Evolutionary conservation across 225 moss, liverwort and hornwort species (phyloP).

Genomic region (Polytrichum commune): DNA sequence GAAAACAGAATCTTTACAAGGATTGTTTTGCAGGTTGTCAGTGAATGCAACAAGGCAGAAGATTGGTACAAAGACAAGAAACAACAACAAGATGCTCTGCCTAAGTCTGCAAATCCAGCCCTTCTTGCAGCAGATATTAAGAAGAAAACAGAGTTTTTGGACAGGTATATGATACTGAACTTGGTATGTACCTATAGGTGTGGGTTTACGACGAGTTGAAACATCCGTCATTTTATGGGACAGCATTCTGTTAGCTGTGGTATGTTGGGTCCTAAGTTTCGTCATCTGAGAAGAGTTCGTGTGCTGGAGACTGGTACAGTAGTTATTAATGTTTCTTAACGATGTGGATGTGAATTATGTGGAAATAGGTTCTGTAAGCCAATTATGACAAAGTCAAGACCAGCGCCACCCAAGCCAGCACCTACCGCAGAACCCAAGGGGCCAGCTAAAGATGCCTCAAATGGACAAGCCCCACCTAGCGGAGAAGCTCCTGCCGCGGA

Average conservation of each 20-base stretch:
- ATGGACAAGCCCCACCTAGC: conserved; percentile 30
- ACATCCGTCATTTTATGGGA: too few species aligned
- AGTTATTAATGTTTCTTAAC: too few species aligned
- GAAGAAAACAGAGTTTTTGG: conserved; percentile 94
- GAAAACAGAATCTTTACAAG: too few species aligned
- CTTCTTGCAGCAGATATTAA: conserved; percentile 68
- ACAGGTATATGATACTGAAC: conserved; percentile 40
- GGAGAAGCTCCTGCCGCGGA: conserved; percentile 49
- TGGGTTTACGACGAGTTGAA: too few species aligned
- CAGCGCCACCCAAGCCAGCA: conserved; percentile 76
- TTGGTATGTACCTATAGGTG: too few species aligned
- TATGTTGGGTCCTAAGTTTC: too few species aligned
- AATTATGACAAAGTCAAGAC: conserved; percentile 90
- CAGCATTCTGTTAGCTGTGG: too few species aligned
- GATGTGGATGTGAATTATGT: background rate
- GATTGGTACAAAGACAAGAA: conserved; percentile 99
- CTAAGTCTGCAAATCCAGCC: conserved; percentile 72
- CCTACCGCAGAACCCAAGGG: conserved; percentile 62
- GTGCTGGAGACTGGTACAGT: too few species aligned
- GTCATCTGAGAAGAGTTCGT: too few species aligned
- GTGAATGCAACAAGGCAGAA: conserved; percentile 86
- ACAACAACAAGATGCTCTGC: conserved; percentile 74
- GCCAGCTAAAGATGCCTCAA: conserved; percentile 25
- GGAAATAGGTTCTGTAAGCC: conserved; percentile 85
- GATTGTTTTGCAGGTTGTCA: conserved; percentile 45